Evolutionary conservation across 495 filamentous ascomycete species (phyloP).

Genomic region (Hypoxylon perforatum): DNA sequence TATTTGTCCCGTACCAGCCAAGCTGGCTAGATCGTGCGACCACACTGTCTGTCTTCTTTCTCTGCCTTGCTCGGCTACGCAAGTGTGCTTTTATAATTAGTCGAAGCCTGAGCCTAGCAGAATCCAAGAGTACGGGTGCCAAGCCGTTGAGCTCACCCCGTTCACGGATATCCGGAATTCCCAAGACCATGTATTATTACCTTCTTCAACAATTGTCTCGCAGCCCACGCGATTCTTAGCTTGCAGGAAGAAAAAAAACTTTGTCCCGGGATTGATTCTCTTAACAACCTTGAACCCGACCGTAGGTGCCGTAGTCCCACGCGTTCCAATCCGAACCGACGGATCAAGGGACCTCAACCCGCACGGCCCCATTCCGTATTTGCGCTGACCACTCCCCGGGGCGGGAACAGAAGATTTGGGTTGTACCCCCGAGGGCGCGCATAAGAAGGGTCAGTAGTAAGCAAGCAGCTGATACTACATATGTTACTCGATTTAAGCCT

Average conservation of each 20-base stretch:
- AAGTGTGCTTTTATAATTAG: slow-evolving; percentile 28
- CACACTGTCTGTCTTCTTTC: neutral
- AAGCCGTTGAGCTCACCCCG: slow-evolving; percentile 25
- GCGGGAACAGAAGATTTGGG: slow-evolving; percentile 10
- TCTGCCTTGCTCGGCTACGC: slow-evolving; percentile 27
- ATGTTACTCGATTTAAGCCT: slow-evolving; percentile 31
- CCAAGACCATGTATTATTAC: neutral
- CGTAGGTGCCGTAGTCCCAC: slow-evolving; percentile 35
- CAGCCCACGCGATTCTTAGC: slow-evolving; percentile 22
- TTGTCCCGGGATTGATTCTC: slow-evolving; percentile 26
- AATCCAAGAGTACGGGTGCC: slow-evolving; percentile 38
- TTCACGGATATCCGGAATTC: slow-evolving; percentile 39
- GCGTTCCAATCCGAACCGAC: slow-evolving; percentile 33
- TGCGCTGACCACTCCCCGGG: slow-evolving; percentile 17
- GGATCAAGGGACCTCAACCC: slow-evolving; percentile 38
- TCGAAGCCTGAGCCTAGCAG: slow-evolving; percentile 20
- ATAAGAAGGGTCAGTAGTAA: slow-evolving; percentile 29
- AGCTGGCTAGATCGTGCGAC: slow-evolving; percentile 31
- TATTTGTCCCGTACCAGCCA: slow-evolving; percentile 25
- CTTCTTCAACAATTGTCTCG: slow-evolving; percentile 20
- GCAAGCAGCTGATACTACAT: slow-evolving; percentile 21
- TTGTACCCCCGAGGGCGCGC: slow-evolving; percentile 28
- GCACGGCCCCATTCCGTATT: slow-evolving; percentile 29
- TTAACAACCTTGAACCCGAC: slow-evolving; percentile 23
- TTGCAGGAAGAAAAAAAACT: slow-evolving; percentile 17